Evolutionary conservation across 2,329 filamentous ascomycete species (phyloP).

Genomic region (Cephalotrichum gorgonifer): DNA sequence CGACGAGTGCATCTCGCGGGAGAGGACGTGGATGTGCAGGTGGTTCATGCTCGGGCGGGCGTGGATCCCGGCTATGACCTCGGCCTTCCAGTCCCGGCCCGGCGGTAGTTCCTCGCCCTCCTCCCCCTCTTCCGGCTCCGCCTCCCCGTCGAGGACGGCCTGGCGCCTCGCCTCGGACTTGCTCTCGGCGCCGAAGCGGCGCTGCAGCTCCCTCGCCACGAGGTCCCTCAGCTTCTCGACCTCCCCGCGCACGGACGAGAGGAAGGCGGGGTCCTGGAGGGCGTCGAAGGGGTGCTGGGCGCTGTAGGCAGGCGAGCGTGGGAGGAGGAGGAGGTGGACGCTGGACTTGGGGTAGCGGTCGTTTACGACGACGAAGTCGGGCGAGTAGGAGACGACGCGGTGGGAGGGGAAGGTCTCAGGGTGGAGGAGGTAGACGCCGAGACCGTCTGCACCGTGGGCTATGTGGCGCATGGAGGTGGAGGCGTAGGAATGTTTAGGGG

Average conservation of each 20-base stretch:
- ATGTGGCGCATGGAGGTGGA: slow-evolving; percentile 4
- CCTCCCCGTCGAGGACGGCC: slow-evolving; percentile 53
- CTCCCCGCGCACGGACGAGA: slow-evolving; percentile 51
- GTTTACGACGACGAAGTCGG: slow-evolving; percentile 63
- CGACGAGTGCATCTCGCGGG: slow-evolving; percentile 64
- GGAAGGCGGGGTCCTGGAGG: slow-evolving; percentile 56
- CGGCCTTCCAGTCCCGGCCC: slow-evolving; percentile 68
- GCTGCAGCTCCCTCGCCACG: slow-evolving; percentile 65
- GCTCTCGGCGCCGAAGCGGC: slow-evolving; percentile 56
- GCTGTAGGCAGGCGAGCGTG: slow-evolving; percentile 52
- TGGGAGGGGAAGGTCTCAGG: slow-evolving; percentile 52
- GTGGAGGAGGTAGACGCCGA: slow-evolving; percentile 55
- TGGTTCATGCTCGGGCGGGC: slow-evolving; percentile 86
- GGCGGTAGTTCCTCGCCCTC: slow-evolving; percentile 42
- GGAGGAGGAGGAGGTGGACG: slow-evolving; percentile 80
- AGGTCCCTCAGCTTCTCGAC: slow-evolving; percentile 49
- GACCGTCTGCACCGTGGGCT: slow-evolving; percentile 36
- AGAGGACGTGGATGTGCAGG: slow-evolving; percentile 81
- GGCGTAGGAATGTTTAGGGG: slow-evolving; percentile 23
- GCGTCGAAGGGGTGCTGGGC: slow-evolving; percentile 67
- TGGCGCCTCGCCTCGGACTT: slow-evolving; percentile 51
- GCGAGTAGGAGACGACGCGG: slow-evolving; percentile 55
- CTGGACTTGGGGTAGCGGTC: slow-evolving; percentile 81
- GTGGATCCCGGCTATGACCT: slow-evolving; percentile 73
- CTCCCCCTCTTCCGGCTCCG: slow-evolving; percentile 22